These are phyloP conservation scores for Tolypocladium endophyticum DNA, from an alignment of 2,329 filamentous ascomycete species.

Conservation along the genomic window DNA sequence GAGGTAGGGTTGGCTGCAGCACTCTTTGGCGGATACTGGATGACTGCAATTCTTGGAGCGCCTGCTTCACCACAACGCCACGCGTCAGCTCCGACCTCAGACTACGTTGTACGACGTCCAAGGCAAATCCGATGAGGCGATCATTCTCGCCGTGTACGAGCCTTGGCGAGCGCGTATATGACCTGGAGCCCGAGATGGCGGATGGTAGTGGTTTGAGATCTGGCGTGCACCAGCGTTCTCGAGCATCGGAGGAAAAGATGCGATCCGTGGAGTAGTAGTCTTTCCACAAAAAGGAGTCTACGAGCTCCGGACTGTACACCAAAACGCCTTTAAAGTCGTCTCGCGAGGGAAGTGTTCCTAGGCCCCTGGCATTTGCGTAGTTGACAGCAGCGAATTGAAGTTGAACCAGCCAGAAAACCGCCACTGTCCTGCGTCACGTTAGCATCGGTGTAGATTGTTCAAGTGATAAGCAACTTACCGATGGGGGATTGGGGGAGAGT, in stretches of 20 bases:
- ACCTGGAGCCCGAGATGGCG: neutral
- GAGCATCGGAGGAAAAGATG: slow-evolving; percentile 17
- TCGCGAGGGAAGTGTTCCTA: slow-evolving; percentile 2
- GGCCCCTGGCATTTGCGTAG: slow-evolving; percentile 8
- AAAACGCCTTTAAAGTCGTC: slow-evolving; percentile 14
- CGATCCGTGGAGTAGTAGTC: slow-evolving; percentile 19
- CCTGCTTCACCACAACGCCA: slow-evolving; percentile 15
- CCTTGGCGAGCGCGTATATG: neutral
- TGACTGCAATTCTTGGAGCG: slow-evolving; percentile 11
- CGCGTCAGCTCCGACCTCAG: neutral
- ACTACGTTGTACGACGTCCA: slow-evolving; percentile 16
- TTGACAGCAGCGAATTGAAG: slow-evolving; percentile 18
- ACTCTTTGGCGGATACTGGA: slow-evolving; percentile 13
- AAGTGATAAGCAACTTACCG: slow-evolving; percentile 7
- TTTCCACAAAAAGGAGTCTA: slow-evolving; percentile 20
- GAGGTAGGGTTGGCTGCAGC: slow-evolving; percentile 4
- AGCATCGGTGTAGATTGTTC: neutral
- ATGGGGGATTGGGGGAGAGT: slow-evolving; percentile 23
- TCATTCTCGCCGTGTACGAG: slow-evolving; percentile 6
- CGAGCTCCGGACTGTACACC: slow-evolving; percentile 13
- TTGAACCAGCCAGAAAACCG: slow-evolving; percentile 23
- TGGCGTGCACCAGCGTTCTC: slow-evolving; percentile 17
- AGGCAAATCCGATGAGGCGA: slow-evolving; percentile 16
- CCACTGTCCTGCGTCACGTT: slow-evolving; percentile 15
- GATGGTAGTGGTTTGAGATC: slow-evolving; percentile 18